Evolutionary conservation across 495 filamentous ascomycete species (phyloP), one percentile per base, ranked within the genome.

Genomic region (Baudoinia panamericana): DNA sequence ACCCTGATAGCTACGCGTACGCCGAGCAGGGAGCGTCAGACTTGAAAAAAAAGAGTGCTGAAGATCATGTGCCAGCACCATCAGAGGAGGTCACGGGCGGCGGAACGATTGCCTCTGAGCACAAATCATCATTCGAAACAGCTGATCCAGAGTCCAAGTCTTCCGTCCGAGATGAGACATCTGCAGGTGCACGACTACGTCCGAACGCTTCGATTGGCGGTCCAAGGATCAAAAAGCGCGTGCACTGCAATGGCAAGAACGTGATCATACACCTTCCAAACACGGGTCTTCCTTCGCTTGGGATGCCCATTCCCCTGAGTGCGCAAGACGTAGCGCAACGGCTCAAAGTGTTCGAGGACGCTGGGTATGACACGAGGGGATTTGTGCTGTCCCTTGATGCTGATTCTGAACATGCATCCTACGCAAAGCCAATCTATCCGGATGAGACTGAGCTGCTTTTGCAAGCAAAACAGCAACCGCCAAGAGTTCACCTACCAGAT

Each of bases 341-440:
- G 52, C 51, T 93, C 43, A 67, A 71, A 34, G 62, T 68, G 21
- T 92, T 82, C 77, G 71, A 81, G 53, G 60, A 78, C 31, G 58
- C 78, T 43, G 90, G 86, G 8, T 94, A 86, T 53, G 69, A 82
- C 56, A 70, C 70, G 28, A 62, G 67, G 4, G 84, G 84, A 0
- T 93, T 90, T 57, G 22, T 43, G 19, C 36, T 27, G 5, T 22
- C 8, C 2, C 12, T 27, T 9, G 29, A 27, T 19, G 29, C 31
- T 19, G 16, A 26, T 7, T 17, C 13, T 13, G 33, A 45, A 5
- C 73, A 86, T 50, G n/a, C n/a, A n/a, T n/a, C n/a, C n/a, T n/a
- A n/a, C n/a, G 92, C 80, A 56, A 73, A 81, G 41, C 69, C 69
- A 16, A 60, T 78, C 22, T 92, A 76, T 66, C 90, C 86, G 10